Evolutionary conservation across 192 early-diverging fungal genomes (phyloP).

Genomic region (Backusella morwellensis): DNA sequence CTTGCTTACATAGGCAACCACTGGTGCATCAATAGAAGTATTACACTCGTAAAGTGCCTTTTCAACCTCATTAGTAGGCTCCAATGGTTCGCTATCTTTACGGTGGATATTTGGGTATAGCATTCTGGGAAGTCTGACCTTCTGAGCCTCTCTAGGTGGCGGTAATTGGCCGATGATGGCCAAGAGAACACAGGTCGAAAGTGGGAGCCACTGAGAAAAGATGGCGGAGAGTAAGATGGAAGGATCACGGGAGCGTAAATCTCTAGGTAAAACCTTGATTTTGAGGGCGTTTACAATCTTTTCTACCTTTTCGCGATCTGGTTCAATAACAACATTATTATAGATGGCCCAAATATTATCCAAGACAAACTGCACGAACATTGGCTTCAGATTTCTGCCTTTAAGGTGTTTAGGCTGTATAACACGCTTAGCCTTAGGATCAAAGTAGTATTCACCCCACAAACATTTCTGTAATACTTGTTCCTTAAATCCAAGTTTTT

Average conservation of each 20-base stretch:
- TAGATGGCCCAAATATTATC: constrained; percentile 96
- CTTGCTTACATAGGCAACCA: constrained; percentile 90
- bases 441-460: constrained; percentile 98
- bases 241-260: constrained; percentile 84
- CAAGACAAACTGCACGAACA: constrained; percentile 96
- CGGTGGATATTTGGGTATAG: constrained; percentile 55
- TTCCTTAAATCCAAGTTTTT: constrained; percentile 86
- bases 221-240: constrained; percentile 73
- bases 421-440: constrained; percentile 92
- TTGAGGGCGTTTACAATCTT: constrained; percentile 89
- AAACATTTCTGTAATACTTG: constrained; percentile 72
- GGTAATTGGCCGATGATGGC: constrained; percentile 89
- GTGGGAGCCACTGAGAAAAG: constrained; percentile 93
- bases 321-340: constrained; percentile 67
- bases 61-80: constrained; percentile 60
- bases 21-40: constrained; percentile 53
- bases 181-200: constrained; percentile 84
- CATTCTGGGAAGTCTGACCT: constrained; percentile 73
- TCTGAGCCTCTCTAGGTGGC: constrained; percentile 79
- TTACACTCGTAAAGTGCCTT: constrained; percentile 77
- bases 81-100: constrained; percentile 33
- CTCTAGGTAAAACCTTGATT: constrained; percentile 88
- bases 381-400: constrained; percentile 81
- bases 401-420: constrained; percentile 83
- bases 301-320: constrained; percentile 82